Conservation (phyloP, 2,329 filamentous ascomycete species). For the Cladophialophora exuberans region DNA sequence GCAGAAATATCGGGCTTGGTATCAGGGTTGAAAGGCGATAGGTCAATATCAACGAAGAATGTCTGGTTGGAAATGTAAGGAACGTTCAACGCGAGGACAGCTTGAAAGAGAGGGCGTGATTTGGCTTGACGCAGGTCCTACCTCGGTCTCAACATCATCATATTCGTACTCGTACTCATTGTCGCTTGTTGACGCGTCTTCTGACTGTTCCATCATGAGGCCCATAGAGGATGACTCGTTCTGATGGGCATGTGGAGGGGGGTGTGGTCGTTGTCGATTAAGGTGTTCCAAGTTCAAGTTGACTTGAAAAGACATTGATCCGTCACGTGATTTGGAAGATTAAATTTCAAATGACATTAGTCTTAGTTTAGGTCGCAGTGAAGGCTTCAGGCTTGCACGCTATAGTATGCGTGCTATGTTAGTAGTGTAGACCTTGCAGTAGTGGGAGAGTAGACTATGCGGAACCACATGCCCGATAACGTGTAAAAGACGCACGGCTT, state of each 20-base stretch:
- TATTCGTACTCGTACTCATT: slow-evolving; percentile 68
- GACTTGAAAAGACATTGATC: too few relatives aligned
- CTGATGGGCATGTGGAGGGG: too few relatives aligned
- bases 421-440: background rate
- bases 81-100: slow-evolving; percentile 5
- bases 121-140: slow-evolving; percentile 35
- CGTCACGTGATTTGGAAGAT: background rate
- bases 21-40: slow-evolving; percentile 51
- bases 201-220: slow-evolving; percentile 12
- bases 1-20: slow-evolving; percentile 33
- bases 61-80: slow-evolving; percentile 43
- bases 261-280: too few relatives aligned
- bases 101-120: background rate
- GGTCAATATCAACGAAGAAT: slow-evolving; percentile 64
- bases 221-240: too few relatives aligned
- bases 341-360: slow-evolving; percentile 9
- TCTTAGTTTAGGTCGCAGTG: background rate
- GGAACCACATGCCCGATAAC: background rate
- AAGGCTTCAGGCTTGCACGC: background rate
- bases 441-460: background rate
- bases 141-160: slow-evolving; percentile 56
- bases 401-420: too few relatives aligned
- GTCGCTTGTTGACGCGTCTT: slow-evolving; percentile 40
- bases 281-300: background rate
- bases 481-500: background rate